These are phyloP conservation scores for Penstemon newberryi DNA, from an alignment of 257 asterid genomes.

Conservation along the genomic window DNA sequence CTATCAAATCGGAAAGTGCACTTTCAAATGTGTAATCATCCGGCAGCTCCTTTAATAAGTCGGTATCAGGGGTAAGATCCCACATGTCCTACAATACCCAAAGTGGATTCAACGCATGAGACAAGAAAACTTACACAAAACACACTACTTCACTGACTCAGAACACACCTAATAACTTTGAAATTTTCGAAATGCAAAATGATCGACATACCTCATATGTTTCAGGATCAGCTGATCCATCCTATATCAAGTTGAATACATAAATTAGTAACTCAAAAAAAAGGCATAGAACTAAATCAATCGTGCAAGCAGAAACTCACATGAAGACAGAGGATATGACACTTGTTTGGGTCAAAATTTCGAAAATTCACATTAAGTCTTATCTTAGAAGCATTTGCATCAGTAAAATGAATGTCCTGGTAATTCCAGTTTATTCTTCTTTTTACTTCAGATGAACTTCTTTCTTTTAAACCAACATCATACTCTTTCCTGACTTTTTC, in stretches of 20 bases:
- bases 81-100: conserved; percentile 66
- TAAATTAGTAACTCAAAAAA: not conserved
- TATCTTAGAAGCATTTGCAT: conserved; percentile 37
- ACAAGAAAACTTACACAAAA: conserved; percentile 12
- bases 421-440: conserved; percentile 49
- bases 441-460: conserved; percentile 11
- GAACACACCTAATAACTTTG: not conserved
- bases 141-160: not conserved
- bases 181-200: not conserved
- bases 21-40: conserved; percentile 64
- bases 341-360: conserved; percentile 33
- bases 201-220: conserved; percentile 52
- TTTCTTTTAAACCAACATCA: conserved; percentile 2
- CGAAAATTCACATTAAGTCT: conserved; percentile 30
- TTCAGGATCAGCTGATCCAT: conserved; percentile 55
- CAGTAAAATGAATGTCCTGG: conserved; percentile 44
- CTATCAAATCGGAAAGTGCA: conserved; percentile 80
- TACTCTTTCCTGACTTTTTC: conserved; percentile 31
- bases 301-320: conserved; percentile 35
- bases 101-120: not conserved
- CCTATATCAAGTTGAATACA: conserved; percentile 43
- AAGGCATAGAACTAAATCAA: not conserved
- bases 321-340: conserved; percentile 46
- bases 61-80: conserved; percentile 80
- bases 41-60: conserved; percentile 65